Conservation (phyloP, 2,329 filamentous ascomycete species). For the Pseudogymnoascus sp. region DNA sequence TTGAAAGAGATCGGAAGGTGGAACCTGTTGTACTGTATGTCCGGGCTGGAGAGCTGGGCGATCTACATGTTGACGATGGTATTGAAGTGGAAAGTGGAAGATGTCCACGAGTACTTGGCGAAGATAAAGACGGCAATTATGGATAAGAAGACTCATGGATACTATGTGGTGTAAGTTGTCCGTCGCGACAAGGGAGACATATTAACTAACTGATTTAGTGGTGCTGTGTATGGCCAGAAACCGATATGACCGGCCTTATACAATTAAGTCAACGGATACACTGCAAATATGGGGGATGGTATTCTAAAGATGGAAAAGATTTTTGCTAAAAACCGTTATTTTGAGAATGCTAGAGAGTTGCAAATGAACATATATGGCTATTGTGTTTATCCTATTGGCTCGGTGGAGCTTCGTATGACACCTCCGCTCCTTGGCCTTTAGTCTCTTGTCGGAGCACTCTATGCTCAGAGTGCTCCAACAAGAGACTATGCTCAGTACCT, state of each 20-base stretch:
- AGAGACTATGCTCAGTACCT: background rate
- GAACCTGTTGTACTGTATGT: background rate
- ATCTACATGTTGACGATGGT: background rate
- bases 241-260: background rate
- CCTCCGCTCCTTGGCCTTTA: background rate
- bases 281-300: background rate
- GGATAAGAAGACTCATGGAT: constrained; percentile 7
- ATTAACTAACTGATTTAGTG: background rate
- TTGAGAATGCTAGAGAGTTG: background rate
- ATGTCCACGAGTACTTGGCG: background rate
- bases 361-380: background rate
- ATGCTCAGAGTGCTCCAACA: background rate
- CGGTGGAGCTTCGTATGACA: background rate
- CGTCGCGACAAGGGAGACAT: background rate
- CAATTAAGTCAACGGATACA: background rate
- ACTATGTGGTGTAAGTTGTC: constrained; percentile 2
- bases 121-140: background rate
- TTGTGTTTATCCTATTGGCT: background rate
- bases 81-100: background rate
- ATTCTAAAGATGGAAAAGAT: background rate
- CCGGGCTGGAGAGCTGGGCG: background rate
- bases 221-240: background rate
- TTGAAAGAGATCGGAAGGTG: constrained; percentile 7
- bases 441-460: background rate
- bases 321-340: background rate